Evolutionary conservation across 2,329 filamentous ascomycete genomes (phyloP).

Genomic region (Aspergillus calidoustus): DNA sequence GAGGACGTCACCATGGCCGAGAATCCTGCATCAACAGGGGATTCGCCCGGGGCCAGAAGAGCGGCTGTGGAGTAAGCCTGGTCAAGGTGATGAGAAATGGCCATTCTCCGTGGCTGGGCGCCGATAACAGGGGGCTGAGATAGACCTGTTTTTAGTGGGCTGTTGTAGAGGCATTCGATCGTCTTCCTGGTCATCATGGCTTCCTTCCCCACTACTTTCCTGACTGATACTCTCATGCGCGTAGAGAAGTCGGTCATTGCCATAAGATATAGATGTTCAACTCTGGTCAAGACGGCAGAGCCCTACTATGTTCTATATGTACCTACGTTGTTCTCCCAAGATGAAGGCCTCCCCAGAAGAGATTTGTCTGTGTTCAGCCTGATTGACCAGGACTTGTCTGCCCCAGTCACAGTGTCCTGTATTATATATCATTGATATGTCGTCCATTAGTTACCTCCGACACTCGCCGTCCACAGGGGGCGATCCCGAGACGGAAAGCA

Average conservation of each 20-base stretch:
- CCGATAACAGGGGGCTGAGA: no score
- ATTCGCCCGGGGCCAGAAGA: no score
- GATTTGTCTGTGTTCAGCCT: not conserved
- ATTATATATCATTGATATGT: not conserved
- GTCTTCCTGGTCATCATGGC: no score
- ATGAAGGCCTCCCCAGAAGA: not conserved
- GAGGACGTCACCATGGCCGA: no score
- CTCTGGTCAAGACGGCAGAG: not conserved
- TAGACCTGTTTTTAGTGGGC: no score
- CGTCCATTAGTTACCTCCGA: slow-evolving; percentile 1
- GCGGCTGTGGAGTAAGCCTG: no score
- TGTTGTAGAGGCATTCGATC: no score
- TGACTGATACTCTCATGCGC: not conserved
- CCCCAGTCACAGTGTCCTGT: not conserved
- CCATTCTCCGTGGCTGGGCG: no score
- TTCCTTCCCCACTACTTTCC: no score
- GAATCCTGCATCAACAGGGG: no score
- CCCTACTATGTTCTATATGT: not conserved
- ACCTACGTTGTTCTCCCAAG: not conserved
- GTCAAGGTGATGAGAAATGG: no score
- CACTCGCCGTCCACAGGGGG: not conserved
- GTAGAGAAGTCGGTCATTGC: not conserved
- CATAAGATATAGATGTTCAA: not conserved
- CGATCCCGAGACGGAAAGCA: not conserved
- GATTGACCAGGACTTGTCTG: not conserved